A percentile compares a stretch with the other conserved stretches of the same genome.
phyloP scores from a whole-genome alignment of 2,329 filamentous ascomycete genomes.

The Verticillium albo-atrum region DNA sequence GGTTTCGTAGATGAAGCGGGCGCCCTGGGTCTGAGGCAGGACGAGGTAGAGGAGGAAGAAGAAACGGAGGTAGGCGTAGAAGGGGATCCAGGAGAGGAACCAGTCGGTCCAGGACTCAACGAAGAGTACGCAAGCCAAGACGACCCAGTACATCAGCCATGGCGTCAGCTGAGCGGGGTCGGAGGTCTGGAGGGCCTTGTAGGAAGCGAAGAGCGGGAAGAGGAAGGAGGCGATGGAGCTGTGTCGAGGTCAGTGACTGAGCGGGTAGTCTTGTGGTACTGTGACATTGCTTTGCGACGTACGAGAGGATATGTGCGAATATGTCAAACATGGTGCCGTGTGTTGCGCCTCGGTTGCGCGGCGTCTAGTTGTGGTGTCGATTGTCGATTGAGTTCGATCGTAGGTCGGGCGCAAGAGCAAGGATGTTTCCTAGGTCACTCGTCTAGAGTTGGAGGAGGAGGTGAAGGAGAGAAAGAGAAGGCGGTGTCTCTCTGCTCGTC shows the following conservation, averaged over 20 bases:
- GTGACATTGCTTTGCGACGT: too few relatives aligned
- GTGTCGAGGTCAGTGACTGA: slow-evolving; percentile 7
- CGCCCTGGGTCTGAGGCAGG: slow-evolving; percentile 94
- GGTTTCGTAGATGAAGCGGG: slow-evolving; percentile 76
- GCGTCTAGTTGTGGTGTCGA: background rate
- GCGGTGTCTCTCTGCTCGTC: background rate
- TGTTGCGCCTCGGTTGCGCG: background rate
- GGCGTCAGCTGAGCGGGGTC: slow-evolving; percentile 86
- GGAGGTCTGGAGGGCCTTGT: slow-evolving; percentile 92
- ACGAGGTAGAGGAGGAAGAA: slow-evolving; percentile 89
- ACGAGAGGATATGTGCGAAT: slow-evolving; percentile 74
- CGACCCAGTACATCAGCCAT: slow-evolving; percentile 99
- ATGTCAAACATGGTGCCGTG: slow-evolving; percentile 63
- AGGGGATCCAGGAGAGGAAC: slow-evolving; percentile 84
- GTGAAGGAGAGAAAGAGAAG: background rate
- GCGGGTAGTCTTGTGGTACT: too few relatives aligned
- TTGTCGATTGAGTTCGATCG: background rate
- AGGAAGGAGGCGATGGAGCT: slow-evolving; percentile 86
- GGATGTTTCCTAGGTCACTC: background rate
- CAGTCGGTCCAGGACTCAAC: slow-evolving; percentile 86
- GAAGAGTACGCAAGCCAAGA: slow-evolving; percentile 75
- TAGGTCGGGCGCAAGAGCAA: background rate
- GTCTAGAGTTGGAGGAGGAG: background rate
- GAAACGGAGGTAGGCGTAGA: slow-evolving; percentile 89
- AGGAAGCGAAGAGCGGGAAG: slow-evolving; percentile 94